Base-by-base conservation (phyloP, 192 early-diverging fungal genomes). In the Umbelopsis isabellina region DNA sequence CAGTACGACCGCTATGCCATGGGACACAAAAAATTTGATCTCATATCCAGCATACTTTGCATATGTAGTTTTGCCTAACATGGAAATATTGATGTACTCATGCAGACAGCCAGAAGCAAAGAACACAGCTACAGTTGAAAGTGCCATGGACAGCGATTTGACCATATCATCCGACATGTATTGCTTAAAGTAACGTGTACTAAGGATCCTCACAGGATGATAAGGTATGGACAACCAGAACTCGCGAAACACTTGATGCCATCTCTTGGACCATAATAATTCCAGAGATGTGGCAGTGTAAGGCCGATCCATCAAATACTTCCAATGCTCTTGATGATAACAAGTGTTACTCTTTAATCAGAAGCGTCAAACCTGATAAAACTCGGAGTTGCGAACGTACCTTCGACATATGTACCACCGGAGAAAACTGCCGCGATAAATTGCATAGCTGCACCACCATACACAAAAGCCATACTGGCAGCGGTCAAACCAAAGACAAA, bases 211-310 rank as follows among this genome's bases (percentile, higher is more conserved):
- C 8, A 61, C 55, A 18, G 55, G 55, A 18, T 61, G 55, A n/a
- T 61, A 61, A 27, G 55, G 55, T 7, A 61, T 18, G 18, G 55
- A 61, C 30, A 61, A n/a, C 55, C 55, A 61, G 55, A 61, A 61
- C 11, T 22, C 16, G 27, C 55, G 55, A 61, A 61, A 61, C 15
- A 16, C 27, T 61, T 61, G 55, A 16, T 61, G 55, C 55, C 55
- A 61, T 27, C 25, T 22, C 1, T 61, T n/a, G 6, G 55, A 37
- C 55, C 55, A 61, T n/a, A 61, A 30, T 13, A 1, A 15, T 16
- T 1, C 55, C 13, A 61, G 27, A 0, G 55, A 61, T n/a, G 55
- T 61, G 1, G 55, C 55, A 2, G 12, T 61, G 16, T 35, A 61
- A 35, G 55, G 55, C 7, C 33, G 11, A 8, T 22, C 23, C 55